Percentiles rank a stretch among this genome's conserved stretches.
Conservation (phyloP, 2,329 filamentous ascomycete species). For the Diaporthe vaccinii region DNA sequence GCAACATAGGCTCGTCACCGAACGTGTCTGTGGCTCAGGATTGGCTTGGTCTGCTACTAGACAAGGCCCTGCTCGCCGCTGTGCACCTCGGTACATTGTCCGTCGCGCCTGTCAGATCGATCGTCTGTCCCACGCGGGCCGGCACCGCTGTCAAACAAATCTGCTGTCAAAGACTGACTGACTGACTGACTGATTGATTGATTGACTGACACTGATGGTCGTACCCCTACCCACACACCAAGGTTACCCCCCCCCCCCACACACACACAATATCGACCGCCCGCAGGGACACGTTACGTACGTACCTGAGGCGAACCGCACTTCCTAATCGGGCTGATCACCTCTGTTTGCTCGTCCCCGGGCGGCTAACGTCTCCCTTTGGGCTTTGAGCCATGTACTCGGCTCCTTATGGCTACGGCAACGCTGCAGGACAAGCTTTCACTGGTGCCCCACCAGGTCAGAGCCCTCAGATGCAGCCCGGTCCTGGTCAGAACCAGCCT, state of each 20-base stretch:
- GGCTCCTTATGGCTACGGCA: constrained; percentile 67
- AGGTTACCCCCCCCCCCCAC: constrained; percentile 42
- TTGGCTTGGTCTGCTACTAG: constrained; percentile 34
- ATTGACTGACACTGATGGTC: constrained; percentile 33
- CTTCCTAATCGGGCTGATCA: constrained; percentile 40
- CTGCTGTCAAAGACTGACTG: constrained; percentile 15
- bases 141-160: constrained; percentile 39
- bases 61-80: constrained; percentile 37
- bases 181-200: constrained; percentile 6
- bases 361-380: constrained; percentile 34
- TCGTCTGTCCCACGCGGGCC: constrained; percentile 40
- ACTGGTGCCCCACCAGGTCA: constrained; percentile 64
- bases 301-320: constrained; percentile 39
- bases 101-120: constrained; percentile 40
- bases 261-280: constrained; percentile 37
- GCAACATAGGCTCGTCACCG: constrained; percentile 30
- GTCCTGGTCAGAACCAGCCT: constrained; percentile 55
- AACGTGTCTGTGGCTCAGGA: constrained; percentile 33
- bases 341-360: constrained; percentile 31
- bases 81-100: constrained; percentile 36
- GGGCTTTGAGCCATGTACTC: constrained; percentile 63
- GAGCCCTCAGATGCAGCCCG: constrained; percentile 61
- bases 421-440: constrained; percentile 65
- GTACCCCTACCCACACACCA: constrained; percentile 39
- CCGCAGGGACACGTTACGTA: constrained; percentile 35